Conservation (phyloP, 768 basidiomycete species). For the Psilocybe sp. region DNA sequence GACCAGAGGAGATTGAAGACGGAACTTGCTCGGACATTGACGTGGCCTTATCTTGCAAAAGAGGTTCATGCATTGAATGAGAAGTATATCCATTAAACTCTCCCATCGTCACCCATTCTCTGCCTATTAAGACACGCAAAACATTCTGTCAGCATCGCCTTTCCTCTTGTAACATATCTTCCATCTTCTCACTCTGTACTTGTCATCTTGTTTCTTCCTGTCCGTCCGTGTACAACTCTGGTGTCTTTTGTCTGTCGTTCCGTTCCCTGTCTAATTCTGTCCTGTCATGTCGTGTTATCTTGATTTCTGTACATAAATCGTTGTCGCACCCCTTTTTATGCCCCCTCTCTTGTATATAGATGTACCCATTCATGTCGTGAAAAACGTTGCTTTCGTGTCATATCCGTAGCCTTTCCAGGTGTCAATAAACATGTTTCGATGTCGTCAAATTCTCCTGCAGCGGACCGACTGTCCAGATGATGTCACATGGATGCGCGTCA, state of each 20-base stretch:
- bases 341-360: too few relatives aligned
- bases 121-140: not conserved
- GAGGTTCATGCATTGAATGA: slow-evolving; percentile 86
- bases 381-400: too few relatives aligned
- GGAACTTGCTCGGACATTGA: slow-evolving; percentile 68
- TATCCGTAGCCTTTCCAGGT: too few relatives aligned
- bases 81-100: slow-evolving; percentile 58
- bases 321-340: too few relatives aligned
- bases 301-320: too few relatives aligned
- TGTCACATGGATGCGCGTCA: too few relatives aligned
- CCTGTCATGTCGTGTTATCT: too few relatives aligned
- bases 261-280: not conserved
- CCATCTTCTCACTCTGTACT: not conserved
- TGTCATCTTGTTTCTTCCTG: not conserved
- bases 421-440: too few relatives aligned
- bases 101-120: not conserved
- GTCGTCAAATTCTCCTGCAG: too few relatives aligned
- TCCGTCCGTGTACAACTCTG: not conserved
- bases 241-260: not conserved
- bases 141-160: not conserved
- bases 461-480: too few relatives aligned
- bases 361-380: too few relatives aligned
- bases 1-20: slow-evolving; percentile 47
- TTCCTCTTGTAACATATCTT: not conserved
- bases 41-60: slow-evolving; percentile 81